Evolutionary conservation across 129 eudicot species (phyloP), one percentile per base, ranked within the genome.

Genomic region (Mikania micrantha): DNA sequence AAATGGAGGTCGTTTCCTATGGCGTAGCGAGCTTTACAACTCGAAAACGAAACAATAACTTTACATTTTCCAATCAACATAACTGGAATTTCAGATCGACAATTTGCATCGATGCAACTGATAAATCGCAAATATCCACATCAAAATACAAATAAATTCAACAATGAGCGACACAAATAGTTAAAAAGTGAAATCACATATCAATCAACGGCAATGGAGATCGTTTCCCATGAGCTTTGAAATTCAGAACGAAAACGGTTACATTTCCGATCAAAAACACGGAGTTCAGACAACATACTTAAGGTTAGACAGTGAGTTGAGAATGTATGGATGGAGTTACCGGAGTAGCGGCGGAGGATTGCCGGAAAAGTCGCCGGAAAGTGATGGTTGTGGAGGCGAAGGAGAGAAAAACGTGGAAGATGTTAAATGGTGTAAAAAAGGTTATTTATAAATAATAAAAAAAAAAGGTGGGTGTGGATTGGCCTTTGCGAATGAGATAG

Each of bases 401-500:
- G 72, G 65, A 25, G 22, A 28, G 45, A 64, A 25, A 38, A 41
- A 54, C 31, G 4, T 62, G 63, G 61, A 81, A 69, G 76, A 15
- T 77, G 80, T 28, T 60, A 64, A 28, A 35, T 57, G 69, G 48
- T 74, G 5, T 12, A 3, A 20, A 57, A 69, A 74, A 25, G 48
- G 63, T 39, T 66, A 58, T 42, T 69, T 77, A 50, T 62, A 52
- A 21, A 64, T 32, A 35, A 11, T 40, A 69, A 36, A 62, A 70
- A 11, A 4, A n/a, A 24, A 71, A n/a, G 47, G 60, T n/a, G n/a
- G n/a, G n/a, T n/a, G 72, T 28, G 39, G 69, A 44, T 69, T 90
- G 96, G 85, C 90, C 80, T 86, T 90, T 84, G 77, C 78, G 47
- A 3, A 35, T 58, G 62, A 78, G 95, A 90, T 90, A 86, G 96